A percentile compares a stretch with the other conserved stretches of the same genome.
Evolutionary conservation across 169 alveolate species (phyloP).

Genomic region (Perkinsus marinus): DNA sequence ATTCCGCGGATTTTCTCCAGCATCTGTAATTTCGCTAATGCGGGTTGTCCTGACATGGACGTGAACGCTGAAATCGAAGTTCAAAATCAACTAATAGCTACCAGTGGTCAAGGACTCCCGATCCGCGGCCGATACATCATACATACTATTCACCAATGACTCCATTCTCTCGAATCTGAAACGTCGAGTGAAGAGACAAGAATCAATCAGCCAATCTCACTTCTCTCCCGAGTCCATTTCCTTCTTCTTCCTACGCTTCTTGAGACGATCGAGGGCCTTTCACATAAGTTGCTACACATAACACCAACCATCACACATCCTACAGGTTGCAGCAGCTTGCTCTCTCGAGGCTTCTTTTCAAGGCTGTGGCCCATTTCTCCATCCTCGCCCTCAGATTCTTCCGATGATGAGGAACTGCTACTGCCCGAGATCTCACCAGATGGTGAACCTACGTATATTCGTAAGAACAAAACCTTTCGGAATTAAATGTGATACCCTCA

Average conservation of each 20-base stretch:
- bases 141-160: not conserved
- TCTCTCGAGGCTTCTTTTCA: not conserved
- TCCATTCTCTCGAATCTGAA: not conserved
- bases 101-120: not conserved
- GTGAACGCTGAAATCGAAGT: not conserved
- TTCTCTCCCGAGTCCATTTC: not conserved
- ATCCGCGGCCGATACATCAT: not conserved
- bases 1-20: not conserved
- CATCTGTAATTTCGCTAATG: not conserved
- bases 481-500: not conserved
- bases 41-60: not conserved
- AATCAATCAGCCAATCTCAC: not conserved
- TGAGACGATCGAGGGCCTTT: not conserved
- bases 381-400: not conserved
- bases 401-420: not conserved
- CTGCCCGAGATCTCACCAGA: not conserved
- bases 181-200: not conserved
- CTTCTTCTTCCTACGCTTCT: not conserved
- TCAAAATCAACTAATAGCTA: not conserved
- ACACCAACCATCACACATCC: not conserved
- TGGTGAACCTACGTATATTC: not conserved
- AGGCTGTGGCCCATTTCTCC: not conserved
- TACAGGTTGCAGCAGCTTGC: not conserved
- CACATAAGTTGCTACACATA: not conserved
- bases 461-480: not conserved